A percentile compares a stretch with the other conserved stretches of the same genome.
Evolutionary conservation across 495 filamentous ascomycete genomes (phyloP).

Genomic region (Penicillium malachiteum): DNA sequence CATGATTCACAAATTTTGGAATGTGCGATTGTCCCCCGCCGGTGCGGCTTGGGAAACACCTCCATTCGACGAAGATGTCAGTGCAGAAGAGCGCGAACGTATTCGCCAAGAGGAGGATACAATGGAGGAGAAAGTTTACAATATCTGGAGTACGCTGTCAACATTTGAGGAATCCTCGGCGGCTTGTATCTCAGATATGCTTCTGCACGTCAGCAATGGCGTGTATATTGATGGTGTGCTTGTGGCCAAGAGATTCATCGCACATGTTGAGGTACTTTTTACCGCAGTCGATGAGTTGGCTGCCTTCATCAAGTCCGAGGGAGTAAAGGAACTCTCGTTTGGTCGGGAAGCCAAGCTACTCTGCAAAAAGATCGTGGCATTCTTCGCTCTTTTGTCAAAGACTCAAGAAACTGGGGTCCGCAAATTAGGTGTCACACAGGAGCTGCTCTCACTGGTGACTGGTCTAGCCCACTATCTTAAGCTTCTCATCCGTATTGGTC

Average conservation of each 20-base stretch:
- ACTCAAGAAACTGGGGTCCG: conserved; percentile 86
- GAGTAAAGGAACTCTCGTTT: conserved; percentile 83
- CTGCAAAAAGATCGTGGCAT: conserved; percentile 99
- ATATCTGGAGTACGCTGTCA: conserved; percentile 96
- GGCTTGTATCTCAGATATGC: conserved; percentile 98
- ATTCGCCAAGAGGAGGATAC: conserved; percentile 85
- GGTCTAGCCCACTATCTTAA: conserved; percentile 98
- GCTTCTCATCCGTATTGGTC: conserved; percentile 92
- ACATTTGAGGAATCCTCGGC: conserved; percentile 97
- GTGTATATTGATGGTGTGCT: conserved; percentile 93
- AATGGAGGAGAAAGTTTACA: conserved; percentile 97
- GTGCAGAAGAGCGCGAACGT: conserved; percentile 67
- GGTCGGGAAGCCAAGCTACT: conserved; percentile 93
- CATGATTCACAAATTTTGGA: conserved; percentile 99
- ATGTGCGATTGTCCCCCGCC: conserved; percentile 74
- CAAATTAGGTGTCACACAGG: conserved; percentile 93
- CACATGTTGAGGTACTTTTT: conserved; percentile 93
- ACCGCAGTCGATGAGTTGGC: conserved; percentile 84
- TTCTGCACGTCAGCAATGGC: conserved; percentile 97
- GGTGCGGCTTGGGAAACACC: conserved; percentile 51
- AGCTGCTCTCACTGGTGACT: conserved; percentile 90
- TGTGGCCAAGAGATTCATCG: conserved; percentile 95
- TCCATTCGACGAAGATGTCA: conserved; percentile 59
- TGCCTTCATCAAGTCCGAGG: conserved; percentile 61
- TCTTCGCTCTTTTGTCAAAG: conserved; percentile 91